Percentiles rank a stretch among this genome's conserved stretches.
phyloP scores from a whole-genome alignment of 129 eudicot genomes.

The Helichrysum umbraculigerum region DNA sequence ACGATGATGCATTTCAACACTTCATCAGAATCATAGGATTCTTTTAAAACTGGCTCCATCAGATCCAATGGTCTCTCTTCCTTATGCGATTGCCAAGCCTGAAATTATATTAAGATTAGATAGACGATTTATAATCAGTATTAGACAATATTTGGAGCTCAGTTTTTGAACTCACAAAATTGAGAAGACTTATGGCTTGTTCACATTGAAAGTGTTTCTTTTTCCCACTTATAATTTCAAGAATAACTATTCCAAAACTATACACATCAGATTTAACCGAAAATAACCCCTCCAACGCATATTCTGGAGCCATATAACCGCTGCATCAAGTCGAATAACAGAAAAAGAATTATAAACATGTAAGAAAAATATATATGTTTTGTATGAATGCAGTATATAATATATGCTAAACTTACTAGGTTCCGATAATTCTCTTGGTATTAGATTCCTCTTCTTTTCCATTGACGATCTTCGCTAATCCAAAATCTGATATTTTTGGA shows the following conservation, averaged over 20 bases:
- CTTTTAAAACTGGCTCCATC: conserved; percentile 33
- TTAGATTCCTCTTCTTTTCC: conserved; percentile 46
- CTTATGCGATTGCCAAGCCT: conserved; percentile 51
- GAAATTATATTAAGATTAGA: neutral
- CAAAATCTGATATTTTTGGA: conserved; percentile 53
- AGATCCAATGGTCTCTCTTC: conserved; percentile 42
- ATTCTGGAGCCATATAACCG: conserved; percentile 57
- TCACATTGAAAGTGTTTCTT: conserved; percentile 40
- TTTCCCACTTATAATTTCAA: conserved; percentile 53
- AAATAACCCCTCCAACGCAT: conserved; percentile 44
- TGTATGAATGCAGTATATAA: neutral
- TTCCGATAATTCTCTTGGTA: conserved; percentile 49
- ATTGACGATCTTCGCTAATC: conserved; percentile 48
- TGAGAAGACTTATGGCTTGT: conserved; percentile 50
- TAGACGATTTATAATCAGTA: neutral
- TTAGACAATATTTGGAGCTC: neutral
- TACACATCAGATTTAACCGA: conserved; percentile 51
- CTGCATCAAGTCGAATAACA: conserved; percentile 23
- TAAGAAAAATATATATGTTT: neutral
- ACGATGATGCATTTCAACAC: conserved; percentile 46
- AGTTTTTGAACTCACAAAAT: conserved; percentile 42
- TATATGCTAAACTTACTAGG: conserved; percentile 37
- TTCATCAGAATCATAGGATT: conserved; percentile 28
- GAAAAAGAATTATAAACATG: neutral
- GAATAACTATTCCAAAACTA: conserved; percentile 46